These are phyloP conservation scores for Cyberlindnera sargentensis DNA, from an alignment of 805 yeast genomes.

Conservation along the genomic window DNA sequence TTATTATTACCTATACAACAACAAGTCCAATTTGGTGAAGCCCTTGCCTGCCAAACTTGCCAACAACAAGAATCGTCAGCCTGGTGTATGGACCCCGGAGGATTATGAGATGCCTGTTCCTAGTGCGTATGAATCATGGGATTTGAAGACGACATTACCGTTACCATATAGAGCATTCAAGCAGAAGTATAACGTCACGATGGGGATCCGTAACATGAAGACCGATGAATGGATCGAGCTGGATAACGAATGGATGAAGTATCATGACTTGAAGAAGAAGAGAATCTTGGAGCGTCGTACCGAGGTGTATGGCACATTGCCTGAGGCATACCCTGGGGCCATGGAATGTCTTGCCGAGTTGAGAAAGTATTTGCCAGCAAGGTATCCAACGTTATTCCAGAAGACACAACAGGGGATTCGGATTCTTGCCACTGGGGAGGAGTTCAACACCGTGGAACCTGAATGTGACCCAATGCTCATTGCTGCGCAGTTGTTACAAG, in stretches of 20 bases:
- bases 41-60: conserved; percentile 30
- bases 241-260: conserved; percentile 58
- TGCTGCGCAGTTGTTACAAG: conserved; percentile 53
- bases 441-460: conserved; percentile 27
- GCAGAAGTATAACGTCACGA: conserved; percentile 55
- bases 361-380: conserved; percentile 42
- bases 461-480: conserved; percentile 51
- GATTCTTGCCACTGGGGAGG: conserved; percentile 49
- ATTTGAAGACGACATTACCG: conserved; percentile 12
- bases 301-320: conserved; percentile 41
- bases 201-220: conserved; percentile 64
- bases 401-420: conserved; percentile 14
- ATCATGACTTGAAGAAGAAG: conserved; percentile 43
- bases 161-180: conserved; percentile 42
- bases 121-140: conserved; percentile 29
- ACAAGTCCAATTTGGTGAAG: conserved; percentile 1
- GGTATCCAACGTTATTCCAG: conserved; percentile 50
- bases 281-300: conserved; percentile 41
- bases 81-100: conserved; percentile 51
- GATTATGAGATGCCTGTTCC: conserved; percentile 44
- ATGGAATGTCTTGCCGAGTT: conserved; percentile 50
- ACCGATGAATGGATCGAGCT: conserved; percentile 60
- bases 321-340: conserved; percentile 43
- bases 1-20: background rate
- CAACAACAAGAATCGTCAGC: conserved; percentile 38